Evolutionary conservation across 257 asterid species (phyloP).

Genomic region (Lycium barbarum): DNA sequence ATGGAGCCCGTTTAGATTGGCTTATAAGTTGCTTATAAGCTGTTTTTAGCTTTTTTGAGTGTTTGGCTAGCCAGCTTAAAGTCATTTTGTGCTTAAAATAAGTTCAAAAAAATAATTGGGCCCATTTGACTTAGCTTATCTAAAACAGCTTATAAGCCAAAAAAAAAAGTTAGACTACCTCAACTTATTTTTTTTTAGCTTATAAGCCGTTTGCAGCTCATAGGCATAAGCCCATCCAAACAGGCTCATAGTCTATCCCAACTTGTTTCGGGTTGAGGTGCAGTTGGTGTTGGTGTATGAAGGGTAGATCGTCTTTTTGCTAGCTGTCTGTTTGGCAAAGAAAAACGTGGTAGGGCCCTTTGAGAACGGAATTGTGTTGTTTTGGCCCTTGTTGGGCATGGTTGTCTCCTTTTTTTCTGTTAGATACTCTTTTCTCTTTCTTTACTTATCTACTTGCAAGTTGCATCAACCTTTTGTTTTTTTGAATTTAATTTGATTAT

Average conservation of each 20-base stretch:
- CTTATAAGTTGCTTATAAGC: too few species aligned
- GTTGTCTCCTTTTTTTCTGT: conserved; percentile 35
- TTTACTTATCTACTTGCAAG: conserved; percentile 39
- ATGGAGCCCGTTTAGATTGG: too few species aligned
- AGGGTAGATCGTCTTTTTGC: conserved; percentile 34
- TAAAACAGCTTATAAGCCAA: too few species aligned
- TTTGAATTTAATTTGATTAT: conserved; percentile 41
- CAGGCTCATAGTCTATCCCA: not conserved
- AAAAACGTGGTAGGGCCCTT: conserved; percentile 49
- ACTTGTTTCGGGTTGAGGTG: not conserved
- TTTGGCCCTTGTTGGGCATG: conserved; percentile 33
- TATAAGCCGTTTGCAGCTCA: too few species aligned
- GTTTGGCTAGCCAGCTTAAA: too few species aligned
- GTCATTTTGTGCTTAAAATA: too few species aligned
- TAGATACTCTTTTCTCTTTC: conserved; percentile 24
- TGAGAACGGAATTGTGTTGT: conserved; percentile 39
- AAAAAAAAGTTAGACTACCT: too few species aligned
- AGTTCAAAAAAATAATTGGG: too few species aligned
- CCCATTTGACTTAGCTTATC: too few species aligned
- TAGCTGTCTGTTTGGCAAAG: conserved; percentile 40
- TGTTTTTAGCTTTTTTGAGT: too few species aligned
- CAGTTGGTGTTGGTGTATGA: not conserved
- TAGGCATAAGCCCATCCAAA: too few species aligned
- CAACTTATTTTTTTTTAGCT: too few species aligned
- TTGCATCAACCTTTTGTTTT: conserved; percentile 29